Evolutionary conservation across 345 rosid species (phyloP), one percentile per base, ranked within the genome.

Genomic region (Hibiscus trionum): DNA sequence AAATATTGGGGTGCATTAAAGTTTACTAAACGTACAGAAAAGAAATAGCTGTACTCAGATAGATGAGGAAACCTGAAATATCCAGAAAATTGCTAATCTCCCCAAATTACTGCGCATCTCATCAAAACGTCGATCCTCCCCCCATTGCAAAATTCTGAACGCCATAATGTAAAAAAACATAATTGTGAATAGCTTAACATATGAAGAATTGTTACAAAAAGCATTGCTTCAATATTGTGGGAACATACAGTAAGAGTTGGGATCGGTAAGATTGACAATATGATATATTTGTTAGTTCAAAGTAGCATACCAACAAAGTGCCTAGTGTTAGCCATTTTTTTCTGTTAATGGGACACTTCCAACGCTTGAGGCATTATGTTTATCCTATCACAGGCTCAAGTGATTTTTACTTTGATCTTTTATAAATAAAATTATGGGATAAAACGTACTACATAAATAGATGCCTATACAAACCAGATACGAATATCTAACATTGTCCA

Each of bases 71-170:
- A 7, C 96, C 97, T 94, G 98, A 80, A 91, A 75, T 81, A 57
- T 72, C 96, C 96, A 94, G 85, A 91, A 94, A 75, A 88, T 67
- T 3, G 95, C 88, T 55, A 94, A 73, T 73, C 81, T 91, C 73
- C 88, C 88, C 68, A 94, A 79, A 77, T 88, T 86, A 67, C 19
- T 64, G 59, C 96, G 96, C 95, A 87, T 94, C 78, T 90, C 90
- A 79, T 91, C 96, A 53, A 90, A 86, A 6, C 96, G 95, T 42
- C 89, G 84, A 72, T 91, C 98, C 83, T 94, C 98, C 35, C 96
- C 98, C 98, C 98, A 94, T 55, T 90, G 86, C 71, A 91, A 47
- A 73, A 94, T 94, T 82, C 98, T 93, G 87, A 62, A 74, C 47
- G 52, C 15, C 68, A 53, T 35, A 5, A 66, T n/a, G 49, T 17